phyloP scores from a whole-genome alignment of 805 yeast genomes.

The Candida succiphila region DNA sequence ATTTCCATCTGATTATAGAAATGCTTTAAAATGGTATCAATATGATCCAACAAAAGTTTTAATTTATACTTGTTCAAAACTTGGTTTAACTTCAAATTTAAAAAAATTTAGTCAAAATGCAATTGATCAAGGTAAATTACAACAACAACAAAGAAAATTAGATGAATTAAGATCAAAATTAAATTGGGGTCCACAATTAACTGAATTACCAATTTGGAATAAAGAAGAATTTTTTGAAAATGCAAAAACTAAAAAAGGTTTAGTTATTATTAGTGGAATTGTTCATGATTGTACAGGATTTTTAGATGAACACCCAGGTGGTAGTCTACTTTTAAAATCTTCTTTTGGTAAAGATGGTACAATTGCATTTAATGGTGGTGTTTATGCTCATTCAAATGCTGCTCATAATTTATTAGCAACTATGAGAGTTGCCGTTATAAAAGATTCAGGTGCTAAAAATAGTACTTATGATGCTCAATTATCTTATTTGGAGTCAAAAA shows the following conservation, averaged over 20 bases:
- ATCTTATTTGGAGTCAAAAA: conserved; percentile 13
- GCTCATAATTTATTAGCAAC: conserved; percentile 77
- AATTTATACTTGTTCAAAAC: conserved; percentile 47
- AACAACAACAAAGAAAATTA: conserved; percentile 76
- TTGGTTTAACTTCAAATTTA: conserved; percentile 66
- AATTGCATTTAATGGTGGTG: conserved; percentile 79
- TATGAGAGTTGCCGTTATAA: conserved; percentile 73
- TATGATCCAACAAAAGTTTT: conserved; percentile 71
- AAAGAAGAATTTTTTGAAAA: conserved; percentile 45
- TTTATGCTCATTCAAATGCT: conserved; percentile 77
- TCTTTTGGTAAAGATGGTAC: conserved; percentile 78
- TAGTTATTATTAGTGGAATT: conserved; percentile 67
- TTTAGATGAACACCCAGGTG: conserved; percentile 78
- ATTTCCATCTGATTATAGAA: conserved; percentile 83
- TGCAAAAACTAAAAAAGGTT: conserved; percentile 41
- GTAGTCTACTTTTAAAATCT: conserved; percentile 59
- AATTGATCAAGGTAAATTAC: conserved; percentile 71
- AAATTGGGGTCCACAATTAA: conserved; percentile 68
- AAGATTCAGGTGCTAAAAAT: conserved; percentile 51
- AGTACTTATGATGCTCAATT: conserved; percentile 43
- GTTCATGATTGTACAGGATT: conserved; percentile 67
- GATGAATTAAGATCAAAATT: conserved; percentile 50
- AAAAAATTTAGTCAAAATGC: conserved; percentile 73
- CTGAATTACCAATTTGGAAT: conserved; percentile 67
- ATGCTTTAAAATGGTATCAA: conserved; percentile 81